Evolutionary conservation across 345 rosid species (phyloP).

Genomic region (Viola odorata): DNA sequence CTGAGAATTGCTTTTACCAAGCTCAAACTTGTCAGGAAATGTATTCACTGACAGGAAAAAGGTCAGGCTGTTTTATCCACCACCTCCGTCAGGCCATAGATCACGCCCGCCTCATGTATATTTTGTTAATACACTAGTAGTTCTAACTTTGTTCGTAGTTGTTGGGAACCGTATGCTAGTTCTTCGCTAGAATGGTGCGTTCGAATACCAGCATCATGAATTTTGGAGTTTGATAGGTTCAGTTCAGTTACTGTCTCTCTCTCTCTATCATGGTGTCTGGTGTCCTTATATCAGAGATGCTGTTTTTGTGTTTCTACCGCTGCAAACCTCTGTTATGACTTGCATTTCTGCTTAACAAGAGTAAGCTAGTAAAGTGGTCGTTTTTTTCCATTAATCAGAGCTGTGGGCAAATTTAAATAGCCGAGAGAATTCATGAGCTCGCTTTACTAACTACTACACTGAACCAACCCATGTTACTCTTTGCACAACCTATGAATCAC

Average conservation of each 20-base stretch:
- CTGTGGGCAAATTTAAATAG: no score
- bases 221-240: neutral
- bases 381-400: no score
- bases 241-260: neutral
- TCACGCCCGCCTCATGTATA: slow-evolving; percentile 13
- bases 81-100: neutral
- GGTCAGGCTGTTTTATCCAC: slow-evolving; percentile 7
- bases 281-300: neutral
- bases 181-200: neutral
- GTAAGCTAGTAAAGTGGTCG: no score
- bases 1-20: neutral
- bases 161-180: slow-evolving; percentile 3
- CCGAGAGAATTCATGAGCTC: no score
- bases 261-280: neutral
- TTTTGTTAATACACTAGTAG: slow-evolving; percentile 15
- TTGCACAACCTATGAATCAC: no score
- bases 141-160: slow-evolving; percentile 7
- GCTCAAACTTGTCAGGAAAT: neutral
- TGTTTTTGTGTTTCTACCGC: no score
- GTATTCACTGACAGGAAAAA: neutral
- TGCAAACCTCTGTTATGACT: no score
- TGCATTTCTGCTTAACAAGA: no score
- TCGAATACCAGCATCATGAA: neutral
- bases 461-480: no score
- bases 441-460: no score